Evolutionary conservation across 2,329 filamentous ascomycete genomes (phyloP), one percentile per base, ranked within the genome.

Genomic region (Aspergillus sp.): DNA sequence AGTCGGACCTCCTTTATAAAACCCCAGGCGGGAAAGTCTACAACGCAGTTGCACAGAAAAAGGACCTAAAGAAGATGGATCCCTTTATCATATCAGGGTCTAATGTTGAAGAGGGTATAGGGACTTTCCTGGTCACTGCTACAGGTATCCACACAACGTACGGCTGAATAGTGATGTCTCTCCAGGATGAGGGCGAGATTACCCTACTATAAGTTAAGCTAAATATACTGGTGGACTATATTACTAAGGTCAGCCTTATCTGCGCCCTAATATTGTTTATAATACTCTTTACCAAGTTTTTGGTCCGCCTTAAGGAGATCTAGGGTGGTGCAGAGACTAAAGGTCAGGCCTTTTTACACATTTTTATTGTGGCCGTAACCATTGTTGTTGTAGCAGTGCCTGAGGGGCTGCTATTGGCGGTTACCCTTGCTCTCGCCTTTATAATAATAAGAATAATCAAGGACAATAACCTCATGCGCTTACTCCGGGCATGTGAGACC

Each of bases 1-100:
- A 92, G 75, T 90, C 89, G 0, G 88, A 90, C 60, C 73, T 90
- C 9, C 77, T 92, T 33, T 86, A 84, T 67, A 93, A 93, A 73
- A 82, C 78, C 1, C 71, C 83, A 2, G 86, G 82, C 2, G 83
- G 86, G 27, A 86, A 89, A 12, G 87, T 87, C 21, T 87, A 83
- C 69, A 80, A 80, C 33, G 81, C 85, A 3, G 87, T 89, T 62
- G 82, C 87, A 61, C 79, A 82, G 47, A 79, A 85, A 57, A 80
- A 86, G 52, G 79, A 79, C 15, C 74, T 88, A 33, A 80, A 82
- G 62, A 90, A 90, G 67, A 77, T 89, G 60, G 90, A 93, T 64
- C 90, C 90, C 0, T 93, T 93, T 73, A 91, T 93, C 60, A 79
- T 93, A 4, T 92, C 89, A 21, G 90, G 90, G 46, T 88, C 88